A percentile compares a stretch with the other conserved stretches of the same genome.
Evolutionary conservation across 345 rosid genomes (phyloP).

Genomic region (Toxicodendron radicans): DNA sequence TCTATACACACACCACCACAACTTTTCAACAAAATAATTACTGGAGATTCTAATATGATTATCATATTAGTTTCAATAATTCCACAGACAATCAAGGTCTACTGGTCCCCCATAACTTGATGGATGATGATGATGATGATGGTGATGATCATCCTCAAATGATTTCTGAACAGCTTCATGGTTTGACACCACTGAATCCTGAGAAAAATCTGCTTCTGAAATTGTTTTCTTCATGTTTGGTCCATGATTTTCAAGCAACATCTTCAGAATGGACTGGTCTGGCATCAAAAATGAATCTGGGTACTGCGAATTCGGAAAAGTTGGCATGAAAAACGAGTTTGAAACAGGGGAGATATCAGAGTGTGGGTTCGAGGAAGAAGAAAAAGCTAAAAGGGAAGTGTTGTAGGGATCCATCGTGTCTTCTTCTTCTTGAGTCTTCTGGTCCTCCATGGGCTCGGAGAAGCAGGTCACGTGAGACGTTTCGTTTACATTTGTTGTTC

Average conservation of each 20-base stretch:
- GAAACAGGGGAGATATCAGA: slow-evolving; percentile 31
- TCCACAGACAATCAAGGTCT: slow-evolving; percentile 54
- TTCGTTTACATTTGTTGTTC: slow-evolving; percentile 23
- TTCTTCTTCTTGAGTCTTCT: slow-evolving; percentile 24
- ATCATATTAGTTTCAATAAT: slow-evolving; percentile 27
- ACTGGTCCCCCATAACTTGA: slow-evolving; percentile 35
- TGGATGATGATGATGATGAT: slow-evolving; percentile 30
- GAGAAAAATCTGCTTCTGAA: slow-evolving; percentile 29
- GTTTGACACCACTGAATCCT: slow-evolving; percentile 29
- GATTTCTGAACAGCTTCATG: slow-evolving; percentile 31
- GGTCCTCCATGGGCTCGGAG: slow-evolving; percentile 58
- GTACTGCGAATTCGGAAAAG: slow-evolving; percentile 35
- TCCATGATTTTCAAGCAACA: slow-evolving; percentile 45
- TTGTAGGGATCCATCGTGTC: slow-evolving; percentile 35
- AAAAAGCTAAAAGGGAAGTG: slow-evolving; percentile 29
- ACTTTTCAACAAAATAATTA: slow-evolving; percentile 8
- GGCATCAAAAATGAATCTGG: slow-evolving; percentile 45
- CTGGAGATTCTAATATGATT: neutral
- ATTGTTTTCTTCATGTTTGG: slow-evolving; percentile 18
- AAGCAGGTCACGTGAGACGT: slow-evolving; percentile 83
- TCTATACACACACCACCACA: slow-evolving; percentile 16
- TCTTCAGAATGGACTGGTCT: slow-evolving; percentile 53
- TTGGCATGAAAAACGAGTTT: slow-evolving; percentile 32
- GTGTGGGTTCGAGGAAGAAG: slow-evolving; percentile 28
- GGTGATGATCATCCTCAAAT: slow-evolving; percentile 22